A percentile compares a stretch with the other conserved stretches of the same genome.
phyloP scores from a whole-genome alignment of 805 yeast species.

The Candida vartiovaarae region DNA sequence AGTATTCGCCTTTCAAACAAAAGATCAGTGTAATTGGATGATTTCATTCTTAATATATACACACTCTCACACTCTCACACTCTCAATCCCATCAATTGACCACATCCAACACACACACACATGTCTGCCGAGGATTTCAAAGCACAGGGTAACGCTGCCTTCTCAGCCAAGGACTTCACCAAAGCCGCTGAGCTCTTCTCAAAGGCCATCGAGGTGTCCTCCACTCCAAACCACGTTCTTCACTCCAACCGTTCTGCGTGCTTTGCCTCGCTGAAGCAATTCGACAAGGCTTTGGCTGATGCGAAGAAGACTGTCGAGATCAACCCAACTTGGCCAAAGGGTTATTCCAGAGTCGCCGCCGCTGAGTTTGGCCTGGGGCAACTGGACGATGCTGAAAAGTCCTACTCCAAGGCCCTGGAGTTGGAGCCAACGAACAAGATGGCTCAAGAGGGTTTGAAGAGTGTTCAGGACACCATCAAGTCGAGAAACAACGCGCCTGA shows the following conservation, averaged over 20 bases:
- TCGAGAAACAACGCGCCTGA: constrained; percentile 47
- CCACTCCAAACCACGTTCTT: constrained; percentile 83
- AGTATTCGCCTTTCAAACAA: too few species aligned
- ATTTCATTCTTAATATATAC: too few species aligned
- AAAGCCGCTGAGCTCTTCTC: constrained; percentile 77
- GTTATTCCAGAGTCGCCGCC: constrained; percentile 88
- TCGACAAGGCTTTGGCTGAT: constrained; percentile 68
- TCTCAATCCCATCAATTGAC: not conserved
- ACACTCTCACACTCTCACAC: too few species aligned
- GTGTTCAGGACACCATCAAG: constrained; percentile 56
- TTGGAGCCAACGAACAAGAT: constrained; percentile 76
- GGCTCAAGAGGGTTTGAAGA: constrained; percentile 75
- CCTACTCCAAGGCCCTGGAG: constrained; percentile 74
- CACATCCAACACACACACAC: not conserved
- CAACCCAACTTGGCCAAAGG: constrained; percentile 90
- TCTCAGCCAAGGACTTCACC: constrained; percentile 76
- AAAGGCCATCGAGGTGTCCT: constrained; percentile 79
- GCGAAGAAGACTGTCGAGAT: constrained; percentile 78
- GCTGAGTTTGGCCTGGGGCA: constrained; percentile 86
- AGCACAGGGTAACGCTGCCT: constrained; percentile 90
- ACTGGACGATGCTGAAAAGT: constrained; percentile 61
- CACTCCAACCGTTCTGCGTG: constrained; percentile 93
- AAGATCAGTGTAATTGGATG: too few species aligned
- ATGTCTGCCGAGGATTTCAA: constrained; percentile 73
- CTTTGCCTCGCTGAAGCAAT: constrained; percentile 73